Conservation (phyloP, 2,329 filamentous ascomycete genomes). For the Colletotrichum tamarilloi region DNA sequence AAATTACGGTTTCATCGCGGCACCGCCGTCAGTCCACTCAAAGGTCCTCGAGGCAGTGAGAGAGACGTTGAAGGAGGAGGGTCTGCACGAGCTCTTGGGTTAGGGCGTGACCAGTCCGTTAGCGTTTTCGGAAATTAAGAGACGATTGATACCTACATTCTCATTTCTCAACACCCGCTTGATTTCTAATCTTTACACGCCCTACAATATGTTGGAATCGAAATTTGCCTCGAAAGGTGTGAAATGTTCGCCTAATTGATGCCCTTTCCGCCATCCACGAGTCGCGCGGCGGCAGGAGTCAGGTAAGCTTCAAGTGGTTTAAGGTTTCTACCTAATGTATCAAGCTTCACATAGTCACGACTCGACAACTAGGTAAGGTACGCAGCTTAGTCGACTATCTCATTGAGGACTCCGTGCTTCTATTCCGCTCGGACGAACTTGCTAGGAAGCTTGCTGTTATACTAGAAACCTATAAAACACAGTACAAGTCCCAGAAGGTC, state of each 20-base stretch:
- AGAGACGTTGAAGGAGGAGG: constrained; percentile 46
- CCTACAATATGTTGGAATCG: background rate
- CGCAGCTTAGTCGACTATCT: background rate
- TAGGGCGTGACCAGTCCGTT: background rate
- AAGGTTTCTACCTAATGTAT: background rate
- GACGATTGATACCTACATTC: background rate
- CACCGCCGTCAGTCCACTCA: constrained; percentile 56
- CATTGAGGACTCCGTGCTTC: background rate
- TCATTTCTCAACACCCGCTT: background rate
- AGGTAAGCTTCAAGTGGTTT: background rate
- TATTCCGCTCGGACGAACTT: background rate
- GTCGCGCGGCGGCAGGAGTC: background rate
- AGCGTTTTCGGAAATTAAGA: background rate
- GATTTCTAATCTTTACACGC: background rate
- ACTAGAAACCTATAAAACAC: background rate
- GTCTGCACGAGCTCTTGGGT: constrained; percentile 45
- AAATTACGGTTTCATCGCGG: constrained; percentile 69
- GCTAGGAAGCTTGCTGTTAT: background rate
- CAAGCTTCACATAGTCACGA: background rate
- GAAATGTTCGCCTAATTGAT: background rate
- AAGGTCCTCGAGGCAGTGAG: constrained; percentile 53
- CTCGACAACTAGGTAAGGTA: background rate
- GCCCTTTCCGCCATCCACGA: too few species aligned
- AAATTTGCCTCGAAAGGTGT: background rate
- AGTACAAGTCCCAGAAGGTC: background rate